Percentiles rank a stretch among this genome's conserved stretches.
These are phyloP conservation scores for Epichloe elymi DNA, from an alignment of 2,329 filamentous ascomycete genomes.

Conservation along the genomic window DNA sequence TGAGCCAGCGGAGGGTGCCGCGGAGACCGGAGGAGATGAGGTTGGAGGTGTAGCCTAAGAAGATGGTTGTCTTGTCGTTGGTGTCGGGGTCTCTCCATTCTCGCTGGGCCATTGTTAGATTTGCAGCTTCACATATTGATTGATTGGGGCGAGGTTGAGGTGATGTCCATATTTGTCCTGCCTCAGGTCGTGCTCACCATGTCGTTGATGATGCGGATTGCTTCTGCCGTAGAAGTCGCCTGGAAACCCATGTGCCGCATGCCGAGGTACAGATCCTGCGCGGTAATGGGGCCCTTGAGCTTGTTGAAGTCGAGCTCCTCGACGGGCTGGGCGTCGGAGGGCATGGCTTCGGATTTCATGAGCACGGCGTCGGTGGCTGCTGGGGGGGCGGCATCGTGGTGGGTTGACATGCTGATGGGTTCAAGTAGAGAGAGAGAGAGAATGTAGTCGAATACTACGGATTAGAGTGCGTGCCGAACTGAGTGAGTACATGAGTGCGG, in stretches of 20 bases:
- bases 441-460: too few species aligned
- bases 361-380: conserved; percentile 70
- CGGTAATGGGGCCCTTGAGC: conserved; percentile 65
- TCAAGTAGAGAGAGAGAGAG: too few species aligned
- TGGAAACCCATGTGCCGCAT: conserved; percentile 78
- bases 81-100: conserved; percentile 72
- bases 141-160: too few species aligned
- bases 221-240: conserved; percentile 64
- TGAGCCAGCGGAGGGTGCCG: conserved; percentile 82
- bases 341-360: conserved; percentile 70
- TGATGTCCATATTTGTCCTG: too few species aligned
- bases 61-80: conserved; percentile 74
- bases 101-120: conserved; percentile 32
- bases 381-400: conserved; percentile 40
- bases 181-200: conserved; percentile 51
- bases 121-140: too few species aligned
- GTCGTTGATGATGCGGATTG: conserved; percentile 81
- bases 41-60: conserved; percentile 95
- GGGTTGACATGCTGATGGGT: background rate
- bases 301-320: conserved; percentile 87
- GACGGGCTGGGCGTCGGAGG: conserved; percentile 65
- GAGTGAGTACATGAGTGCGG: too few species aligned
- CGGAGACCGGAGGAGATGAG: conserved; percentile 91
- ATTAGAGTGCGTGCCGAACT: too few species aligned
- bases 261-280: conserved; percentile 66